Evolutionary conservation across 306 rosid species (phyloP), one percentile per base, ranked within the genome.

Genomic region (Castanospermum australe): DNA sequence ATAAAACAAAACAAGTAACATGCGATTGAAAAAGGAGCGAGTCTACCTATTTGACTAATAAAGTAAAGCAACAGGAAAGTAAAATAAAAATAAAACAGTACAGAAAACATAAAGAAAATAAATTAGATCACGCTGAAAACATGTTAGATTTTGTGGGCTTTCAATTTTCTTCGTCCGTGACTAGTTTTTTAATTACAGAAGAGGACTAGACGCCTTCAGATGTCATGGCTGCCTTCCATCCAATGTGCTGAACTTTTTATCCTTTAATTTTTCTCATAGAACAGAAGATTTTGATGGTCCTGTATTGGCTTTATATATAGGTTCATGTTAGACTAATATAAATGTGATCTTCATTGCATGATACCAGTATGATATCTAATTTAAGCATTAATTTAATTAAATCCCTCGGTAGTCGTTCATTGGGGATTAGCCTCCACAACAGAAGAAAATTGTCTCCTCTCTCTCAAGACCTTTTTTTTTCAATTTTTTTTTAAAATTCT

Each of bases 51-150:
- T 82, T 86, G 87, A 79, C 82, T 76, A 66, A 66, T 45, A 86
- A 82, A 86, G 85, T 57, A 86, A 76, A 86, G 87, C 75, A 35
- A 83, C 38, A 50, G 24, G 24, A 79, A 83, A 82, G 85, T 44
- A 55, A 66, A 79, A 64, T 50, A 67, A 66, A 78, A 71, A 81
- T 35, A 65, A 76, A 83, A 76, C 38, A 66, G 78, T 32, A 67
- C 55, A 54, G 8, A 17, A 51, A 77, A 32, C 77, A 45, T 20
- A 76, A 39, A 67, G 33, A 65, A 66, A 84, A 72, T 66, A 78
- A 60, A 67, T 30, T 42, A 75, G 74, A 62, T 79, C 67, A 81
- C 38, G 67, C 66, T 44, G 74, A 73, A 44, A 61, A 85, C 86
- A 85, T 77, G 84, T 74, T 69, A 70, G 79, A 85, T 82, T 82